Evolutionary conservation across 148 eudicot genomes (phyloP).

Genomic region (Chenopodium suecicum): DNA sequence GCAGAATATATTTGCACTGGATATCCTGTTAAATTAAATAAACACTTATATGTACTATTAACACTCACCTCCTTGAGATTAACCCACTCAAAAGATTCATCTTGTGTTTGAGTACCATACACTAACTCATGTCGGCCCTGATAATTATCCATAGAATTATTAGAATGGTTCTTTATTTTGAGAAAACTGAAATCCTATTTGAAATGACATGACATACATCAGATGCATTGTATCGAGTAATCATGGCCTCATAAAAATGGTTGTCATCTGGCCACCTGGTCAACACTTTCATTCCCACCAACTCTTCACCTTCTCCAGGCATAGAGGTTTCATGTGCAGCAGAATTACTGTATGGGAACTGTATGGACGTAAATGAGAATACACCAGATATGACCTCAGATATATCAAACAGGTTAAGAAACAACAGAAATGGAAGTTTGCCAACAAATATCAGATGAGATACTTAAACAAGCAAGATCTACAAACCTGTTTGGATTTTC

Average conservation of each 20-base stretch:
- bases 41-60: neutral
- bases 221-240: conserved; percentile 63
- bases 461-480: conserved; percentile 17
- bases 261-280: conserved; percentile 93
- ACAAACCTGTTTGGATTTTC: conserved; percentile 51
- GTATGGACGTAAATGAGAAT: conserved; percentile 29
- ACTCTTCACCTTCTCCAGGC: conserved; percentile 45
- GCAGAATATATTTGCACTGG: neutral
- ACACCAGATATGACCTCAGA: conserved; percentile 29
- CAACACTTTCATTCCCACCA: conserved; percentile 81
- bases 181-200: conserved; percentile 17
- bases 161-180: conserved; percentile 18
- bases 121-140: conserved; percentile 92
- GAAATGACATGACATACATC: conserved; percentile 51
- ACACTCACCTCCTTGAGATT: conserved; percentile 68
- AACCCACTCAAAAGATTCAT: conserved; percentile 93
- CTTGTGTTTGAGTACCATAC: conserved; percentile 61
- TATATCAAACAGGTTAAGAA: conserved; percentile 11
- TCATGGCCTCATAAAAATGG: conserved; percentile 84
- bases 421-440: neutral
- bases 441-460: conserved; percentile 17
- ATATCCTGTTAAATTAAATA: neutral
- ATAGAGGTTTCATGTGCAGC: conserved; percentile 45
- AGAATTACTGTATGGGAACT: conserved; percentile 40
- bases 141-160: conserved; percentile 22